Evolutionary conservation across 345 rosid species (phyloP), one percentile per base, ranked within the genome.

Genomic region (Corymbia maculata): DNA sequence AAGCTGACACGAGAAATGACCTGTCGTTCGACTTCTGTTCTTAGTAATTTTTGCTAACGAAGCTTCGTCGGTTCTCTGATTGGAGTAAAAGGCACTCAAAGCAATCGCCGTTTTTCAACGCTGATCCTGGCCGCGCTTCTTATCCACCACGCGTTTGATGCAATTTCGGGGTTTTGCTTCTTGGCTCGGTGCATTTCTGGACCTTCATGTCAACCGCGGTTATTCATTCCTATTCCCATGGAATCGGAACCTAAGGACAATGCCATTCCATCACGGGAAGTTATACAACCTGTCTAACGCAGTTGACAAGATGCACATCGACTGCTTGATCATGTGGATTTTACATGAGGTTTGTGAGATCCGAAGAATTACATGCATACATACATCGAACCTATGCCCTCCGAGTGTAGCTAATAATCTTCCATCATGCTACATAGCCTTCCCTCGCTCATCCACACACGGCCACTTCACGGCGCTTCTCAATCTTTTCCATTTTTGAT

Each of bases 291-390:
- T 4, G 42, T 4, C 42, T 36, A 36, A 36, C 2, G 42, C 42
- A 36, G 42, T 36, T 36, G 47, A 42, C 26, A 11, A 13, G 12
- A 19, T 36, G 49, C 49, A 75, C 13, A 19, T 42, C 0, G 4
- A 44, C 24, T 0, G 49, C 6, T 6, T 4, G 26, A 75, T 36
- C 26, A 4, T 9, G 26, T 5, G 49, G 28, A 75, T 36, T 15
- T 4, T 3, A 32, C 3, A 2, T 32, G 12, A 42, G 28, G 7
- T 75, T 4, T 1, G 5, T 0, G 0, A 11, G 6, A 75, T 75
- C 12, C 13, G 8, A 19, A 42, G 45, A 8, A 19, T 75, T 7
- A 9, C 12, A 10, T 9, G 5, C 14, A 36, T 7, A 9, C 12
- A 10, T 9, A 9, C 14, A 36, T 10, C 1, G 12, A 2, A 2